phyloP scores from a whole-genome alignment of 345 rosid species.

The Alliaria petiolata region DNA sequence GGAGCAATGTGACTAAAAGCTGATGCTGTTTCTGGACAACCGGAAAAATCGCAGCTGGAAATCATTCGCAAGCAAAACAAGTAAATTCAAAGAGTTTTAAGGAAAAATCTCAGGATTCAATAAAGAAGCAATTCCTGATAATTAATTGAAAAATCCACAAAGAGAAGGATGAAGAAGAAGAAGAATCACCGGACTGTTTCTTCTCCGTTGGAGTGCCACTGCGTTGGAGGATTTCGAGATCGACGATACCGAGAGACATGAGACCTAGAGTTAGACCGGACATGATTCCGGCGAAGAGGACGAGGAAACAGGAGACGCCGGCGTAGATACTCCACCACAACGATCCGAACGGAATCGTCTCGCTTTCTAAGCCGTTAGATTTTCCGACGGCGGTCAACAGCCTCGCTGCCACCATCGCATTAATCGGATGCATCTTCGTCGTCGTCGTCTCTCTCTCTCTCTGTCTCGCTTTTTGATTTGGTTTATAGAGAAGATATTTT shows the following conservation, averaged over 20 bases:
- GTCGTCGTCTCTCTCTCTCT: not conserved
- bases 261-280: constrained; percentile 93
- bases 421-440: constrained; percentile 45
- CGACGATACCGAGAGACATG: constrained; percentile 91
- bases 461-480: not conserved
- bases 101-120: not conserved
- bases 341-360: constrained; percentile 57
- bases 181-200: constrained; percentile 72
- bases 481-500: not conserved
- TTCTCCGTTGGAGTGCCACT: constrained; percentile 81
- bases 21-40: constrained; percentile 95
- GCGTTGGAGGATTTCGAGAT: constrained; percentile 87
- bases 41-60: constrained; percentile 73
- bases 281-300: constrained; percentile 92
- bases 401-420: constrained; percentile 53
- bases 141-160: too few species aligned
- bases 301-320: constrained; percentile 70
- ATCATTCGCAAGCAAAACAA: not conserved
- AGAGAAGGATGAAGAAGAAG: not conserved
- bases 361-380: constrained; percentile 24
- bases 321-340: constrained; percentile 58
- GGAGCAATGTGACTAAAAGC: constrained; percentile 83
- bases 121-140: too few species aligned
- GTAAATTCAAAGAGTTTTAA: not conserved
- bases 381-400: constrained; percentile 36